These are phyloP conservation scores for Psidium guajava DNA, from an alignment of 345 rosid genomes.

Conservation along the genomic window DNA sequence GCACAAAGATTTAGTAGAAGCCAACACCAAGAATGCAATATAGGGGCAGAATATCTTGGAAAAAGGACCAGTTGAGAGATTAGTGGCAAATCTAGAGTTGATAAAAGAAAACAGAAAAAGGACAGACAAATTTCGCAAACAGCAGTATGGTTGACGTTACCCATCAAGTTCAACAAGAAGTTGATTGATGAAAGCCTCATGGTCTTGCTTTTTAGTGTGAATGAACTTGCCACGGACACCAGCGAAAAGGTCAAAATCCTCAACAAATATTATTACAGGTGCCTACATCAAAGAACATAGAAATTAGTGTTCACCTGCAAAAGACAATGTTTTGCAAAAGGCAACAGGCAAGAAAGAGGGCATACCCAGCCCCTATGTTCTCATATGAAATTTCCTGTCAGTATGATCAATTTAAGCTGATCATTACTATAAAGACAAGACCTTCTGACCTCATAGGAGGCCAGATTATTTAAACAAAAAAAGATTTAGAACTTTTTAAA, in stretches of 20 bases:
- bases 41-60: background rate
- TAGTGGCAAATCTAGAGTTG: background rate
- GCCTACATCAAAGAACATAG: conserved; percentile 33
- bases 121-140: background rate
- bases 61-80: background rate
- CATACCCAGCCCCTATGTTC: background rate
- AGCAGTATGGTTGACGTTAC: conserved; percentile 27
- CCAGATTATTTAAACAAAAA: background rate
- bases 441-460: background rate
- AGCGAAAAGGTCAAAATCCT: conserved; percentile 95
- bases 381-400: background rate
- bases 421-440: background rate
- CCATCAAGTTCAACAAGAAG: conserved; percentile 99
- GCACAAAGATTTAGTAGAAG: background rate
- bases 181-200: conserved; percentile 93
- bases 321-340: background rate
- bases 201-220: conserved; percentile 90
- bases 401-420: background rate
- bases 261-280: conserved; percentile 91
- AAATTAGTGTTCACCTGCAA: background rate
- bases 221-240: conserved; percentile 92
- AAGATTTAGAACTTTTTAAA: background rate
- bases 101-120: background rate
- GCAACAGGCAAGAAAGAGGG: background rate
- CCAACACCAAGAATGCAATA: background rate